A percentile compares a stretch with the other conserved stretches of the same genome.
Conservation (phyloP, 768 basidiomycete species). For the Tricholoma sp. region DNA sequence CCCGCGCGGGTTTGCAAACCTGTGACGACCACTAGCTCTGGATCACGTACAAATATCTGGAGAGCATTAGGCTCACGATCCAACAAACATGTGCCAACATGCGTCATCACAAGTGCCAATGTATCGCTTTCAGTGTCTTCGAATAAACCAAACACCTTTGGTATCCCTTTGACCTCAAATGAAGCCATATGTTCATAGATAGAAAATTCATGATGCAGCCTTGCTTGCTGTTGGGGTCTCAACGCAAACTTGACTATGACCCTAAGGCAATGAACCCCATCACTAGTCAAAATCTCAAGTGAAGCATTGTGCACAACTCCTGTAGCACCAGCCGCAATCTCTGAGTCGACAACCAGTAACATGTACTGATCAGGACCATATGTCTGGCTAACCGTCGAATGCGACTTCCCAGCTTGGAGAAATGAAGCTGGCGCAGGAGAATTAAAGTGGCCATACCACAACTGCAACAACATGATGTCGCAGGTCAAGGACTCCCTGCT, state of each 20-base stretch:
- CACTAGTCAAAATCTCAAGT: slow-evolving; percentile 1
- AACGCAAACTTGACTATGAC: slow-evolving; percentile 12
- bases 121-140: neutral
- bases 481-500: slow-evolving; percentile 2
- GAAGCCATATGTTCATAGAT: neutral
- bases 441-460: slow-evolving; percentile 10
- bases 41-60: neutral
- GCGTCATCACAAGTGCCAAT: neutral
- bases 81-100: neutral
- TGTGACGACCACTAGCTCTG: too few species aligned
- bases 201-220: neutral
- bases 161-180: neutral
- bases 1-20: too few species aligned
- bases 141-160: neutral
- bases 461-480: slow-evolving; percentile 4
- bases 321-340: slow-evolving; percentile 9
- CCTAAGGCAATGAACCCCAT: neutral
- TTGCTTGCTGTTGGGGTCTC: neutral
- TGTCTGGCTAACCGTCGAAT: neutral
- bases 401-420: neutral
- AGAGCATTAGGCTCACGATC: neutral
- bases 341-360: slow-evolving; percentile 1
- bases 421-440: neutral
- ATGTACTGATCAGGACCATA: slow-evolving; percentile 3
- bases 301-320: slow-evolving; percentile 9